Conservation (phyloP, 129 eudicot genomes). For the Rutidosis leptorrhynchoides region DNA sequence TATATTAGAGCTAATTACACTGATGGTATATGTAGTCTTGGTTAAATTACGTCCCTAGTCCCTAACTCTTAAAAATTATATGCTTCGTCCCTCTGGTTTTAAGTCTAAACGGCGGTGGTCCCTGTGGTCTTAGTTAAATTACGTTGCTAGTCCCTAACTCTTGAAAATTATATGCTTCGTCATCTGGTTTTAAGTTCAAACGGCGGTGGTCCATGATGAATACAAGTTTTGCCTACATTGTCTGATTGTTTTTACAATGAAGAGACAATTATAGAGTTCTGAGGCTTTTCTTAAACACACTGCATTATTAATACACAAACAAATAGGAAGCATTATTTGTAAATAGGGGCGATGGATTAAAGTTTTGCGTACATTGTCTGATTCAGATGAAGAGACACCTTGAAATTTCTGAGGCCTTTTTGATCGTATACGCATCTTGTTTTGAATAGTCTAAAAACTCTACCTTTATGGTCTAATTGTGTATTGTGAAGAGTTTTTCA, state of each 20-base stretch:
- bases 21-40: no score
- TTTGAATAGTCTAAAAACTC: neutral
- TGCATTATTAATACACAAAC: neutral
- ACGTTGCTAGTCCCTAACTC: no score
- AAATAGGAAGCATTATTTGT: neutral
- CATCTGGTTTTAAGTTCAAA: no score
- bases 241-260: neutral
- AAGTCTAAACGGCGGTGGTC: no score
- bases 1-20: no score
- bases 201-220: neutral
- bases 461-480: neutral
- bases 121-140: no score
- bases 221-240: constrained; percentile 9
- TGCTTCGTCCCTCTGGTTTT: no score
- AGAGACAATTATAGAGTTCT: neutral
- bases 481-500: neutral
- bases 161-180: no score
- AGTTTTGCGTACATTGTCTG: constrained; percentile 13
- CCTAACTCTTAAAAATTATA: no score
- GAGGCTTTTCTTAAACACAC: neutral
- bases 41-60: no score
- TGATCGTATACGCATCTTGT: neutral
- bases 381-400: neutral
- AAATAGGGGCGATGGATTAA: constrained; percentile 3
- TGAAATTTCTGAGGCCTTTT: constrained; percentile 8